Conservation (phyloP, 2,329 filamentous ascomycete genomes). For the Venturia pyrina region DNA sequence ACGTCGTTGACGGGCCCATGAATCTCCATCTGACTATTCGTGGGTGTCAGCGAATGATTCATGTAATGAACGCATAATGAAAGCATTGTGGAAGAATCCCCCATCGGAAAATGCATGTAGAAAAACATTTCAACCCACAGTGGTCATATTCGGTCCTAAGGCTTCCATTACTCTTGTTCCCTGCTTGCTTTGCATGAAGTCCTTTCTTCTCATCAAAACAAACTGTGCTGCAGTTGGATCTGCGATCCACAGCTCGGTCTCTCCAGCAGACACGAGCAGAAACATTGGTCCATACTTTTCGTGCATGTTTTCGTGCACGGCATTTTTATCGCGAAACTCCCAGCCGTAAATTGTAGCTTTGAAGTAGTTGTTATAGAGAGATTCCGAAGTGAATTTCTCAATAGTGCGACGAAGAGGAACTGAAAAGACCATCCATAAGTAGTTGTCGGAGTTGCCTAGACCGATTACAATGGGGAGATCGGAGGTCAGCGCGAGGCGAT, state of each 20-base stretch:
- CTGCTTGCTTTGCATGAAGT: neutral
- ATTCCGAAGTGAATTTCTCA: neutral
- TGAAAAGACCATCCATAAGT: neutral
- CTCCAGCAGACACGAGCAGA: neutral
- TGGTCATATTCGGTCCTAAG: neutral
- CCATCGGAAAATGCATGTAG: too few relatives aligned
- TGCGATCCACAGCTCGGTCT: neutral
- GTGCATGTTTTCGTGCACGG: neutral
- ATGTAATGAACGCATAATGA: too few relatives aligned
- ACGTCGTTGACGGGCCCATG: conserved; percentile 8
- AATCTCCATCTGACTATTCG: neutral
- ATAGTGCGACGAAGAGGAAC: neutral
- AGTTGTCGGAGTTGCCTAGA: neutral
- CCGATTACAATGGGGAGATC: neutral
- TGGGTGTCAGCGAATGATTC: neutral
- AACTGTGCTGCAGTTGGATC: neutral
- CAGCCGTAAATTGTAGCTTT: neutral
- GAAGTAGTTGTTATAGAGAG: neutral
- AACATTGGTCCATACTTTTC: neutral
- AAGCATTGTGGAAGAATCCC: too few relatives aligned
- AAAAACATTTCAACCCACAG: neutral
- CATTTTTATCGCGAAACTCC: conserved; percentile 5
- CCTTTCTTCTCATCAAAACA: neutral
- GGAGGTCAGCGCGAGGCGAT: neutral
- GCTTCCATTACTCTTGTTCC: neutral